phyloP scores from a whole-genome alignment of 2,329 filamentous ascomycete species.

The Coniosporium tulheliwenetii region DNA sequence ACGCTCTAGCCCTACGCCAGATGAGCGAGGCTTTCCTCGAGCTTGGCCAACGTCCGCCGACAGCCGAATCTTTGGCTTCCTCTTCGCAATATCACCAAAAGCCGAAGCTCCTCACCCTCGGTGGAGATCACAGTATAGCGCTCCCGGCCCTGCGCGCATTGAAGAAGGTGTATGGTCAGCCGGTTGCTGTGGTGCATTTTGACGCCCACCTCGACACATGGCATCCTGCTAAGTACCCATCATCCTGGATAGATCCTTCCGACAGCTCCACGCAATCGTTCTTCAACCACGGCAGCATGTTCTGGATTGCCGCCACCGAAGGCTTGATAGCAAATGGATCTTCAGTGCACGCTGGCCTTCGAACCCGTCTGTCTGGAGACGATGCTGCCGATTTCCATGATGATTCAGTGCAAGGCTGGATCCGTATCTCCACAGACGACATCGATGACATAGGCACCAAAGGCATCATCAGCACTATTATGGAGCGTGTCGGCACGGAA shows the following conservation, averaged over 20 bases:
- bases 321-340: conserved; percentile 60
- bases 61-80: conserved; percentile 19
- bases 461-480: conserved; percentile 56
- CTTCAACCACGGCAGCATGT: conserved; percentile 85
- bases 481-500: conserved; percentile 55
- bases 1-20: conserved; percentile 62
- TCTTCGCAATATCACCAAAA: conserved; percentile 23
- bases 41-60: conserved; percentile 35
- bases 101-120: conserved; percentile 31
- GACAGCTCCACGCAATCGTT: conserved; percentile 46
- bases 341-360: conserved; percentile 68
- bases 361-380: conserved; percentile 55
- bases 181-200: conserved; percentile 34
- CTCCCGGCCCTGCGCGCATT: conserved; percentile 33
- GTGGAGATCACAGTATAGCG: conserved; percentile 35
- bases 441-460: conserved; percentile 66
- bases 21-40: conserved; percentile 71
- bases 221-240: conserved; percentile 69
- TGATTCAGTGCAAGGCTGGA: conserved; percentile 55
- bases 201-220: conserved; percentile 66
- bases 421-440: conserved; percentile 68
- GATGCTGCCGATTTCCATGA: conserved; percentile 59
- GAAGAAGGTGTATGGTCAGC: conserved; percentile 26
- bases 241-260: conserved; percentile 45
- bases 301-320: conserved; percentile 74